Conservation (phyloP, 345 rosid genomes). For the Corchorus olitorius region DNA sequence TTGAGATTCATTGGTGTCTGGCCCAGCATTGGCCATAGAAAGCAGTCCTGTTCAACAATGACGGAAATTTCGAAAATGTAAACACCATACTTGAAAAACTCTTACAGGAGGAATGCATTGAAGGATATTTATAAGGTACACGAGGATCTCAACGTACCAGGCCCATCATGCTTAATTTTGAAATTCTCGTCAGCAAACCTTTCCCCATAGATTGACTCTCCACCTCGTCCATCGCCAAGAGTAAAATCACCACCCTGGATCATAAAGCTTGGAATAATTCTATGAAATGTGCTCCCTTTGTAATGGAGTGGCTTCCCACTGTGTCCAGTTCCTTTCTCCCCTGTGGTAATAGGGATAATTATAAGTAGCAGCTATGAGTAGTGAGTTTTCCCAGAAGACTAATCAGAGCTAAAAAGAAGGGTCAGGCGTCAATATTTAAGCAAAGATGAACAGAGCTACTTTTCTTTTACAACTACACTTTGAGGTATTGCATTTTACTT, state of each 20-base stretch:
- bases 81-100: not conserved
- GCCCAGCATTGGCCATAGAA: conserved; percentile 92
- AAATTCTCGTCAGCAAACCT: conserved; percentile 90
- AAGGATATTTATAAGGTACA: not conserved
- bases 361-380: conserved; percentile 9
- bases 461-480: not conserved
- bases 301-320: conserved; percentile 76
- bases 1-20: conserved; percentile 87
- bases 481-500: no score
- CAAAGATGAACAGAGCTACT: not conserved
- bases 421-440: conserved; percentile 4
- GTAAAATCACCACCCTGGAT: conserved; percentile 99
- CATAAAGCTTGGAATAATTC: conserved; percentile 94
- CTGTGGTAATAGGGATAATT: conserved; percentile 34
- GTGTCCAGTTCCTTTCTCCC: conserved; percentile 89
- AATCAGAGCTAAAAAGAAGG: not conserved
- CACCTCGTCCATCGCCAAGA: conserved; percentile 89
- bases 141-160: conserved; percentile 48
- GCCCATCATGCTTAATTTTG: conserved; percentile 81
- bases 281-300: conserved; percentile 79
- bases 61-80: not conserved
- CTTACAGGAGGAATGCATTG: not conserved
- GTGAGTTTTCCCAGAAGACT: not conserved
- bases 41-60: conserved; percentile 47
- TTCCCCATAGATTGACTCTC: conserved; percentile 89